Evolutionary conservation across 805 yeast species (phyloP).

Genomic region (Pichia nakasei): DNA sequence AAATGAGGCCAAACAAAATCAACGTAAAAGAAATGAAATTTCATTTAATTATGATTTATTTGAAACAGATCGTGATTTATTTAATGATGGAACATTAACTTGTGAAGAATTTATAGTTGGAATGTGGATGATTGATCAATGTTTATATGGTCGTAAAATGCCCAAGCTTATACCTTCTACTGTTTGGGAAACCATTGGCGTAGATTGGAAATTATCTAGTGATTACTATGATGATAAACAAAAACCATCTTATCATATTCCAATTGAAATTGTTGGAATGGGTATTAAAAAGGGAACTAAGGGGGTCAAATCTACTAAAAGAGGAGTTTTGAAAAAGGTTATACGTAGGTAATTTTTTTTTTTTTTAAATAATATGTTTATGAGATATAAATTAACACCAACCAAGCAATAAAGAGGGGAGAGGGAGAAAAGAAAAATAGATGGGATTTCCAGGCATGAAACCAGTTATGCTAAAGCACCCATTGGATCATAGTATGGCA

Average conservation of each 20-base stretch:
- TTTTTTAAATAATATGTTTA: too few species aligned
- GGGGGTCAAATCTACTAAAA: not conserved
- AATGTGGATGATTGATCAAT: slow-evolving; percentile 95
- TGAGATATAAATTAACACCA: too few species aligned
- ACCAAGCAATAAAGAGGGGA: too few species aligned
- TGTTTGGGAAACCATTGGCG: slow-evolving; percentile 51
- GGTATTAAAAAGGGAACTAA: slow-evolving; percentile 5
- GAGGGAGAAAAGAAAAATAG: too few species aligned
- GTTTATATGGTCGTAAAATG: slow-evolving; percentile 84
- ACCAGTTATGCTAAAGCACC: slow-evolving; percentile 50
- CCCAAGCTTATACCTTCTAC: slow-evolving; percentile 59
- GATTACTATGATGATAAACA: not conserved
- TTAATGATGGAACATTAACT: slow-evolving; percentile 68
- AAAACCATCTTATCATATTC: not conserved
- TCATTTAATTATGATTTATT: not conserved
- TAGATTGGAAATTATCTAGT: slow-evolving; percentile 2
- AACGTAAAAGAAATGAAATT: not conserved
- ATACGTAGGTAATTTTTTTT: slow-evolving; percentile 3
- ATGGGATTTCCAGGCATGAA: too few species aligned
- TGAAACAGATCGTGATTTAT: slow-evolving; percentile 39
- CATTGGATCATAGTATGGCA: slow-evolving; percentile 73
- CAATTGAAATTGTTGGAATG: not conserved
- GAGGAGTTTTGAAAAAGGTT: slow-evolving; percentile 9
- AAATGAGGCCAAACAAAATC: not conserved
- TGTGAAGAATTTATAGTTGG: slow-evolving; percentile 88